These are phyloP conservation scores for Barbarea vulgaris DNA, from an alignment of 345 rosid genomes.

Conservation along the genomic window DNA sequence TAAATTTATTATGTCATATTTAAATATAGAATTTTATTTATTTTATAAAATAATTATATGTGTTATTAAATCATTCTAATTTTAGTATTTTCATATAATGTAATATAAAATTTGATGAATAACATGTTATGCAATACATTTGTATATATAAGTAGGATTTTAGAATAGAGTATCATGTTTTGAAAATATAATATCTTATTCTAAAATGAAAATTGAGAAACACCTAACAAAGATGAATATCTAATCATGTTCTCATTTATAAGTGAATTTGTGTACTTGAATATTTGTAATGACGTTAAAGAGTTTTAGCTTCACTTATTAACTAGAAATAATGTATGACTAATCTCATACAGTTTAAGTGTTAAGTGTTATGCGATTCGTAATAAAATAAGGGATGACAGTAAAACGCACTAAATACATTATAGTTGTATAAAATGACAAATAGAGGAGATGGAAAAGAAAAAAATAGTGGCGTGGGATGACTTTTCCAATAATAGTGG, in stretches of 20 bases:
- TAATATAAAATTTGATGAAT: too few species aligned
- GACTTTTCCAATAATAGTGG: slow-evolving; percentile 31
- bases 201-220: too few species aligned
- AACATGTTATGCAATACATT: too few species aligned
- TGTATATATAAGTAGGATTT: background rate
- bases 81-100: background rate
- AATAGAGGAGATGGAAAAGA: background rate
- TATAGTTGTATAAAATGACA: slow-evolving; percentile 8
- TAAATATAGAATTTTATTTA: too few species aligned
- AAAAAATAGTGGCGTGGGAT: slow-evolving; percentile 21
- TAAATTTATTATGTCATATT: too few species aligned
- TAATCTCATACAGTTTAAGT: background rate
- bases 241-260: too few species aligned
- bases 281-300: background rate
- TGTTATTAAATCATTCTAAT: too few species aligned
- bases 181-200: too few species aligned
- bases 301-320: background rate
- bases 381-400: slow-evolving; percentile 2
- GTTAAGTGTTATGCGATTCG: background rate
- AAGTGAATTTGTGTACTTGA: background rate
- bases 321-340: background rate
- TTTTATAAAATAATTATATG: too few species aligned
- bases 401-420: slow-evolving; percentile 10
- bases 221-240: too few species aligned
- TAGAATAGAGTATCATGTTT: background rate